Evolutionary conservation across 1,284 basidiomycete species (phyloP), one percentile per base, ranked within the genome.

Genomic region (Uromyces viciae-fabae): DNA sequence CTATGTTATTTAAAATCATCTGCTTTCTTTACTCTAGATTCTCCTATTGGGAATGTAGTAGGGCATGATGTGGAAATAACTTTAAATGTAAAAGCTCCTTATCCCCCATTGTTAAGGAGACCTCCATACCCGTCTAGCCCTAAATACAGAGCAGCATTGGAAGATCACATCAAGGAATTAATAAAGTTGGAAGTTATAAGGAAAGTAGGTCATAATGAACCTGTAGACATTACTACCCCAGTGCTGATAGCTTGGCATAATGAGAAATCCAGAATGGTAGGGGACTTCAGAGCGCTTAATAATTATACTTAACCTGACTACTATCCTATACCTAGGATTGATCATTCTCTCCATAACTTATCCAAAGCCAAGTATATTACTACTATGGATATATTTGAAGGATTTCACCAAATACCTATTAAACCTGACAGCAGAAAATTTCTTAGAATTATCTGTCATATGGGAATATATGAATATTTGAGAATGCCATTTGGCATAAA

Each of bases 381-480:
- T n/a, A 52, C 7, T 15, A 56, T 73, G 46, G 71, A 73, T 31
- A 19, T 54, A 11, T 19, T 73, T 17, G 54, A 75, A 42, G 49
- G 73, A 3, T 75, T 75, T 38, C 73, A 75, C 42, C 52, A 75
- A 28, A 75, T 36, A 7, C 25, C 52, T 22, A 54, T 75, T 40
- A 25, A 31, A 7, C 19, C 7, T 4, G 33, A 54, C 15, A 54
- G 46, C 31, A 49, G 46, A 36, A n/a, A 73, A 52, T 73, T n/a
- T 25, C 8, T 64, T 3, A 64, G 60, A 19, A 64, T 64, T 25
- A 64, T 64, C 33, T 22, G 36, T 3, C 68, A 33, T 75, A 31
- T 19, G 5, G 22, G 31, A 62, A n/a, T n/a, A 28, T 46, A 73
- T 73, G 38, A 46, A 28, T 42, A 54, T 46, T 54, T 33, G 28